Conservation (phyloP, 2,329 filamentous ascomycete genomes). For the Aspergillus japonicus region DNA sequence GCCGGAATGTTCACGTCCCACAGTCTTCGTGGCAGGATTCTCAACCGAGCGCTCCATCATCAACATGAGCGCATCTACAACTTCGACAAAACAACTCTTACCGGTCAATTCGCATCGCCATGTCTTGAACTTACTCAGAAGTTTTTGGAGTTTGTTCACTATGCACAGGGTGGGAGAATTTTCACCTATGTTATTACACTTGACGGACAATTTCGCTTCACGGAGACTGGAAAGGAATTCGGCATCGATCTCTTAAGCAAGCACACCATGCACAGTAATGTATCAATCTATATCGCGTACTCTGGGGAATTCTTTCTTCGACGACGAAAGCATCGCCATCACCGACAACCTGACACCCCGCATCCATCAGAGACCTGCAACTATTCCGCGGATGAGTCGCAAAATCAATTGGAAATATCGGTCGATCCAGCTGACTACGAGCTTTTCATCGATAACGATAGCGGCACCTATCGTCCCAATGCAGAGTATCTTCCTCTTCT, state of each 20-base stretch:
- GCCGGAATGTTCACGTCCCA: slow-evolving; percentile 80
- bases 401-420: slow-evolving; percentile 47
- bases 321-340: slow-evolving; percentile 55
- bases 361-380: slow-evolving; percentile 34
- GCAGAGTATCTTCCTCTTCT: slow-evolving; percentile 71
- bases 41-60: slow-evolving; percentile 84
- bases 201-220: slow-evolving; percentile 84
- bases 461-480: slow-evolving; percentile 88
- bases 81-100: slow-evolving; percentile 73
- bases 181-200: slow-evolving; percentile 92
- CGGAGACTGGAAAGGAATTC: slow-evolving; percentile 93
- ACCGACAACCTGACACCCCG: slow-evolving; percentile 29
- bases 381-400: slow-evolving; percentile 29
- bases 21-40: slow-evolving; percentile 73
- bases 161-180: slow-evolving; percentile 78
- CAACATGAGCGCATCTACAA: slow-evolving; percentile 90
- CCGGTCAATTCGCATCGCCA: slow-evolving; percentile 66
- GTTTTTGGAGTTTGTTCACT: slow-evolving; percentile 83
- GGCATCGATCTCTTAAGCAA: slow-evolving; percentile 91
- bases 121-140: slow-evolving; percentile 70
- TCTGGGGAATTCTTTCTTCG: slow-evolving; percentile 92
- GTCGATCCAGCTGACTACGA: slow-evolving; percentile 67
- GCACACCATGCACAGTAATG: slow-evolving; percentile 95
- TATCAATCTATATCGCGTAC: slow-evolving; percentile 85
- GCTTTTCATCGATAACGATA: slow-evolving; percentile 92